phyloP scores from a whole-genome alignment of 169 alveolate genomes.

The Amoebophrya sp. region DNA sequence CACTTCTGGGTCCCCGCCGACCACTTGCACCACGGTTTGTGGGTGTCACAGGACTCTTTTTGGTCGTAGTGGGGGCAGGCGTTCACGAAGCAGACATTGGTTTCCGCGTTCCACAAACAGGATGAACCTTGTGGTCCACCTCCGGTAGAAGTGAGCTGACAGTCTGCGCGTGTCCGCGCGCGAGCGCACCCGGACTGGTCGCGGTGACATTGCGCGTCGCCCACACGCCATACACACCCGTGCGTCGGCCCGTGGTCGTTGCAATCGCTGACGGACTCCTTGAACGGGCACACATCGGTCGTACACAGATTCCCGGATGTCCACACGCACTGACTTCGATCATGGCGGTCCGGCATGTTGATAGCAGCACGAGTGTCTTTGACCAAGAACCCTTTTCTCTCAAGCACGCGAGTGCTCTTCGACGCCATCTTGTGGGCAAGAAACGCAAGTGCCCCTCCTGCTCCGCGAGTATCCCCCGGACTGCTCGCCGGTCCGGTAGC shows the following conservation, averaged over 20 bases:
- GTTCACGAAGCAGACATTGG: background rate
- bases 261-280: background rate
- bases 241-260: conserved; percentile 21
- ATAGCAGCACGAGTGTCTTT: too few relatives aligned
- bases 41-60: background rate
- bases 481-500: background rate
- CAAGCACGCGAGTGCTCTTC: background rate
- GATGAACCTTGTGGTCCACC: background rate
- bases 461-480: background rate
- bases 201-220: background rate
- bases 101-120: conserved; percentile 5
- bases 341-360: background rate
- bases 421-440: too few relatives aligned
- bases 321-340: conserved; percentile 4
- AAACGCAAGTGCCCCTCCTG: too few relatives aligned
- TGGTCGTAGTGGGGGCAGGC: background rate
- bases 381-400: too few relatives aligned
- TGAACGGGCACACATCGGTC: conserved; percentile 1
- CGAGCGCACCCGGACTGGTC: background rate
- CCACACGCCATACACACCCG: conserved; percentile 8
- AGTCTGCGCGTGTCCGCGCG: background rate
- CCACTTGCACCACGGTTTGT: background rate
- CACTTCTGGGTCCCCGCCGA: background rate
- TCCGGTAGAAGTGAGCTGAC: background rate
- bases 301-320: background rate